A percentile compares a stretch with the other conserved stretches of the same genome.
Evolutionary conservation across 768 basidiomycete genomes (phyloP).

Genomic region (Hericium erinaceus): DNA sequence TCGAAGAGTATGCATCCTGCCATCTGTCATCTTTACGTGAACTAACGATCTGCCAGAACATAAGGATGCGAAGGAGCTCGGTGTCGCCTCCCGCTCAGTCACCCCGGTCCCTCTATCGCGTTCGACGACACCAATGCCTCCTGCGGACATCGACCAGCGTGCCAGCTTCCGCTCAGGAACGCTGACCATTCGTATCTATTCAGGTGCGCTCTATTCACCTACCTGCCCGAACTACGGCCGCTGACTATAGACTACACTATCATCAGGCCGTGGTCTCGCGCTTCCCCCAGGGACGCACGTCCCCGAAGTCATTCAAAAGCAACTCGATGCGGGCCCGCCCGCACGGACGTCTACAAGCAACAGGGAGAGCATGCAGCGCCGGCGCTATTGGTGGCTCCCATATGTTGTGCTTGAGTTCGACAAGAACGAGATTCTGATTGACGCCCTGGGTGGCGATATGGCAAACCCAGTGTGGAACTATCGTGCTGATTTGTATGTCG

Average conservation of each 20-base stretch:
- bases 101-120: constrained; percentile 70
- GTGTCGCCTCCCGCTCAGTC: constrained; percentile 63
- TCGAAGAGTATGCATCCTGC: constrained; percentile 9
- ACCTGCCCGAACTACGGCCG: background rate
- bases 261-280: constrained; percentile 67
- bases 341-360: constrained; percentile 47
- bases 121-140: constrained; percentile 62
- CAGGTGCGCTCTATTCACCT: constrained; percentile 39
- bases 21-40: background rate
- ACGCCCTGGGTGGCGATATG: constrained; percentile 93
- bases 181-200: constrained; percentile 94
- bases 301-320: constrained; percentile 79
- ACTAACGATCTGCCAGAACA: constrained; percentile 32
- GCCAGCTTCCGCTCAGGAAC: constrained; percentile 73
- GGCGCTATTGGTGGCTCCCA: constrained; percentile 91
- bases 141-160: constrained; percentile 18
- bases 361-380: constrained; percentile 87
- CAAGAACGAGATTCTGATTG: constrained; percentile 94
- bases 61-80: constrained; percentile 66
- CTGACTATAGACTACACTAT: background rate
- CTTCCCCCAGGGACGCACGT: constrained; percentile 72
- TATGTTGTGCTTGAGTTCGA: constrained; percentile 97
- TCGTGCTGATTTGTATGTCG: constrained; percentile 82
- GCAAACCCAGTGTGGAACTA: constrained; percentile 91
- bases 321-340: constrained; percentile 54